Conservation (phyloP, 2,329 filamentous ascomycete genomes). For the Penicillium sp. region DNA sequence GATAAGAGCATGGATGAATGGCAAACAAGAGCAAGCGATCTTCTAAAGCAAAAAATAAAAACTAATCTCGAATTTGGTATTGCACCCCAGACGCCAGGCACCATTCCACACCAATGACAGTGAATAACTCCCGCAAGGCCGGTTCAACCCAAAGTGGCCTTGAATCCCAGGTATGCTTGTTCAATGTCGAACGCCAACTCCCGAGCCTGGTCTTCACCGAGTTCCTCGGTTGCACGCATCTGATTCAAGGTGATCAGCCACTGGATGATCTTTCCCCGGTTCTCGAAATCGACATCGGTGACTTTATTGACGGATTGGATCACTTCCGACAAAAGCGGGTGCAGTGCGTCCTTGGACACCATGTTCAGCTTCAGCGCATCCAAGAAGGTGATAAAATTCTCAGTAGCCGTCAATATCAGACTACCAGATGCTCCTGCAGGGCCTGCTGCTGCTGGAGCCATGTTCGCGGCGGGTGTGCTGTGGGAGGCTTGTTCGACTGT, state of each 20-base stretch:
- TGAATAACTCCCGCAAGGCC: too few relatives aligned
- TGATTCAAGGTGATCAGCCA: slow-evolving; percentile 96
- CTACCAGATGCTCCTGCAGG: slow-evolving; percentile 42
- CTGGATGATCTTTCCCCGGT: slow-evolving; percentile 91
- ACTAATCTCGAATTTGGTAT: too few relatives aligned
- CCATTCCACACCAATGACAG: too few relatives aligned
- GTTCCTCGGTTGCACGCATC: slow-evolving; percentile 89
- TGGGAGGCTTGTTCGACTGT: slow-evolving; percentile 58
- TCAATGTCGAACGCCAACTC: slow-evolving; percentile 91
- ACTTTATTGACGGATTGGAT: slow-evolving; percentile 97
- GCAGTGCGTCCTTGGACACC: slow-evolving; percentile 89
- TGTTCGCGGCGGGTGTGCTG: slow-evolving; percentile 39
- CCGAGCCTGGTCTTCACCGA: slow-evolving; percentile 75
- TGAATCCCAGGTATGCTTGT: slow-evolving; percentile 88
- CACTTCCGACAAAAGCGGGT: slow-evolving; percentile 85
- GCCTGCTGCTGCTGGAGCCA: slow-evolving; percentile 20
- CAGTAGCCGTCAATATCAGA: slow-evolving; percentile 79
- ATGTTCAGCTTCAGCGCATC: slow-evolving; percentile 89
- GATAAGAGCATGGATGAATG: neutral
- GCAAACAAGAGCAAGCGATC: too few relatives aligned
- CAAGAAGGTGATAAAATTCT: slow-evolving; percentile 97
- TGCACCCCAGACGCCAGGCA: too few relatives aligned
- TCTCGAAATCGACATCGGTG: slow-evolving; percentile 88
- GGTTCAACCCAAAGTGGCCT: slow-evolving; percentile 58
- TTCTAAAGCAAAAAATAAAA: too few relatives aligned